Percentiles rank a stretch among this genome's conserved stretches.
Evolutionary conservation across 495 filamentous ascomycete genomes (phyloP).

Genomic region (Penicillium verhagenii): DNA sequence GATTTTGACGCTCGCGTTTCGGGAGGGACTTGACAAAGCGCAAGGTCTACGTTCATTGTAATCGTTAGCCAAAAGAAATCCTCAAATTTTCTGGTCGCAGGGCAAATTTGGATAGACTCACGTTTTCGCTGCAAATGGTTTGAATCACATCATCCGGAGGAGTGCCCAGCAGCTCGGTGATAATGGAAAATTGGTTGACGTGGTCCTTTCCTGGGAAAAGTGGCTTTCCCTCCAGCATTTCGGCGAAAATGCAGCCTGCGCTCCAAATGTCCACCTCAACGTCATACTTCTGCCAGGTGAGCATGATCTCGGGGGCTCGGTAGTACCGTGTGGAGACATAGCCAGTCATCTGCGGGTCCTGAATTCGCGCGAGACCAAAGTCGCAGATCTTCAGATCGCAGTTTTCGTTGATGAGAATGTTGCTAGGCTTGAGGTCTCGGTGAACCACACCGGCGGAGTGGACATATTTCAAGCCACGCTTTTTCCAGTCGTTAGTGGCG

Average conservation of each 20-base stretch:
- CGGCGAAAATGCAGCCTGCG: background rate
- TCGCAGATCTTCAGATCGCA: slow-evolving; percentile 99
- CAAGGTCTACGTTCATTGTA: slow-evolving; percentile 65
- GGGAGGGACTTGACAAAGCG: slow-evolving; percentile 97
- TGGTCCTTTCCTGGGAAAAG: background rate
- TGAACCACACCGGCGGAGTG: slow-evolving; percentile 97
- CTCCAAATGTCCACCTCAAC: background rate
- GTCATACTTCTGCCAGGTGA: slow-evolving; percentile 61
- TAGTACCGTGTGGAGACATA: background rate
- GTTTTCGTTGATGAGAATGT: slow-evolving; percentile 98
- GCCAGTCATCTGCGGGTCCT: slow-evolving; percentile 99
- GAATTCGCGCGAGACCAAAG: slow-evolving; percentile 94
- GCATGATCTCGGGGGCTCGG: slow-evolving; percentile 72
- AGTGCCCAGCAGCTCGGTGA: background rate
- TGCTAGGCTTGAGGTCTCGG: slow-evolving; percentile 94
- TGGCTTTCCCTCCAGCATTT: background rate
- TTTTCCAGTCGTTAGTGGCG: background rate
- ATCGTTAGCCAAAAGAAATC: background rate
- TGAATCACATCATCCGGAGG: background rate
- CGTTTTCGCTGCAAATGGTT: background rate
- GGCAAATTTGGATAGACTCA: no score
- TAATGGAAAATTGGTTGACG: background rate
- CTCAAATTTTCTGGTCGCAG: no score
- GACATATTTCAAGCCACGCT: slow-evolving; percentile 98
- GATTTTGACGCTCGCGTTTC: slow-evolving; percentile 87